These are phyloP conservation scores for Chlamydomonas eustigma DNA, from an alignment of 139 green algal genomes.

Conservation along the genomic window DNA sequence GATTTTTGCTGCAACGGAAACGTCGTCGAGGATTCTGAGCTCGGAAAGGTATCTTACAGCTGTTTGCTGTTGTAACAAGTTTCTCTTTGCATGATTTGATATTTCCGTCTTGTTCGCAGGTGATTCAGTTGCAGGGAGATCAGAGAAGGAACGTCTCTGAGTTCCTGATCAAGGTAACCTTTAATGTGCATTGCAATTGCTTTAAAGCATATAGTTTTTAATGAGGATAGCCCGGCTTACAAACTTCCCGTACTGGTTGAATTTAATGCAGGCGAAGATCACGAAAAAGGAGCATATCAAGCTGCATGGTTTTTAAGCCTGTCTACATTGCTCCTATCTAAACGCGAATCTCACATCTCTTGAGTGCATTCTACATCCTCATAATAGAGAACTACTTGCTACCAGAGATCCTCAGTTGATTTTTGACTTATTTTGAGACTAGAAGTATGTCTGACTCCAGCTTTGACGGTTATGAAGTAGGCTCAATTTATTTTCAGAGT, in stretches of 20 bases:
- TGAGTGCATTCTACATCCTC: too few relatives aligned
- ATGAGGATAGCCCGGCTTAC: neutral
- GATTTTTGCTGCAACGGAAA: constrained; percentile 99
- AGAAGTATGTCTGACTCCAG: too few relatives aligned
- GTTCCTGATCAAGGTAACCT: constrained; percentile 75
- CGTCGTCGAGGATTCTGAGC: constrained; percentile 94
- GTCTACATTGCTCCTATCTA: too few relatives aligned
- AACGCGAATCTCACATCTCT: too few relatives aligned
- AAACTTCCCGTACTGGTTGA: neutral
- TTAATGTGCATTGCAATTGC: neutral
- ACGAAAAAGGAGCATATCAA: constrained; percentile 98
- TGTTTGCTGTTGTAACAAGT: neutral
- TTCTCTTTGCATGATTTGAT: neutral
- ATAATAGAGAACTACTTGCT: too few relatives aligned
- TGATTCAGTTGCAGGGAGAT: constrained; percentile 98
- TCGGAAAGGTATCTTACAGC: constrained; percentile 55
- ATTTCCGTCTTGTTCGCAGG: constrained; percentile 27
- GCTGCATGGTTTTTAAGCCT: constrained; percentile 88
- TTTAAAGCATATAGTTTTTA: neutral
- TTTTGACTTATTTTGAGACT: too few relatives aligned
- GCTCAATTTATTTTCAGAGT: too few relatives aligned
- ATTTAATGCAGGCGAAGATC: constrained; percentile 69
- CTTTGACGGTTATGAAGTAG: too few relatives aligned
- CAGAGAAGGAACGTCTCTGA: constrained; percentile 97
- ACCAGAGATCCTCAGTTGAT: too few relatives aligned